phyloP scores from a whole-genome alignment of 1,284 basidiomycete genomes.

The Marasmius tenuissimus region DNA sequence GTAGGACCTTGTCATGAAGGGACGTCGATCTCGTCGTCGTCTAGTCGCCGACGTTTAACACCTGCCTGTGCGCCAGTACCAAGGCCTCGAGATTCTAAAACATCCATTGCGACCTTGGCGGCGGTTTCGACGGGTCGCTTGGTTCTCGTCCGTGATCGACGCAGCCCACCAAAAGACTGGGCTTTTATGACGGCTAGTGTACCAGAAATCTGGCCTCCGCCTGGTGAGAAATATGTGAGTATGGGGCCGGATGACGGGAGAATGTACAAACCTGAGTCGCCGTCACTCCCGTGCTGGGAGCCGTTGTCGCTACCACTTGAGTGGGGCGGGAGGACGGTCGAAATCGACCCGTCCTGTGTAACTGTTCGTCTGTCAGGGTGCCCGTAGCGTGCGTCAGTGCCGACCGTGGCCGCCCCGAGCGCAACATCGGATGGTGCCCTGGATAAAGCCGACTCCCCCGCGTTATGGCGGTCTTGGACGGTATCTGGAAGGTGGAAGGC shows the following conservation, averaged over 20 bases:
- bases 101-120: constrained; percentile 74
- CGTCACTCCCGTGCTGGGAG: constrained; percentile 55
- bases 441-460: constrained; percentile 64
- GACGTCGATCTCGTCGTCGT: constrained; percentile 55
- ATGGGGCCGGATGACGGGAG: constrained; percentile 40
- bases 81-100: constrained; percentile 73
- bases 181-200: constrained; percentile 86
- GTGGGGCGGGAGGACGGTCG: constrained; percentile 50
- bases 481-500: constrained; percentile 54
- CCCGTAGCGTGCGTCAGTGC: constrained; percentile 56
- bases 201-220: constrained; percentile 58
- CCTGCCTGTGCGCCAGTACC: constrained; percentile 53
- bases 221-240: constrained; percentile 56
- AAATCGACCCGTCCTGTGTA: constrained; percentile 47
- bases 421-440: constrained; percentile 73
- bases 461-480: constrained; percentile 51
- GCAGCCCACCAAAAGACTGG: constrained; percentile 79
- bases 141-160: constrained; percentile 69
- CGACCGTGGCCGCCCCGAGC: constrained; percentile 44
- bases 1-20: constrained; percentile 34
- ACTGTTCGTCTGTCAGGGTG: constrained; percentile 47
- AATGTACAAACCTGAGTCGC: constrained; percentile 48
- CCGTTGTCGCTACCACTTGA: constrained; percentile 47
- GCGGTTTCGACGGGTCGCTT: constrained; percentile 73
- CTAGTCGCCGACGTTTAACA: constrained; percentile 57